These are phyloP conservation scores for Ogataea ganodermae DNA, from an alignment of 805 yeast species.

Conservation along the genomic window DNA sequence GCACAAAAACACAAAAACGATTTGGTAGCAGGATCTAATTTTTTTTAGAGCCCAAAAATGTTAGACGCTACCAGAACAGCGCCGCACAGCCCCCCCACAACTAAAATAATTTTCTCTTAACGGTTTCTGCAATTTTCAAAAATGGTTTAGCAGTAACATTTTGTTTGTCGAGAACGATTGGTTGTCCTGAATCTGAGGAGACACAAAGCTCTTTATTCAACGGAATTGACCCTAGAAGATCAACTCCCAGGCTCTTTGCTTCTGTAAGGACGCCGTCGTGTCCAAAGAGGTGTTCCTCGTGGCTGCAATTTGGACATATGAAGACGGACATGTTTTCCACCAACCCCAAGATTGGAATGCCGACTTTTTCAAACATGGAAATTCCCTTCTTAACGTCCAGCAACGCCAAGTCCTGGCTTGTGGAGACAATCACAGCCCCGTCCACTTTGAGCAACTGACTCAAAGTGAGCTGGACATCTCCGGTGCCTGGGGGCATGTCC, in stretches of 20 bases:
- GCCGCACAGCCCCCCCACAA: constrained; percentile 8
- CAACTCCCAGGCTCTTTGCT: constrained; percentile 48
- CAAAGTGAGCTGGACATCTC: constrained; percentile 82
- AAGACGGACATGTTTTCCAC: constrained; percentile 84
- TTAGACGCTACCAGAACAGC: constrained; percentile 2
- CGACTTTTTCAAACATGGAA: constrained; percentile 71
- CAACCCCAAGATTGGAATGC: constrained; percentile 70
- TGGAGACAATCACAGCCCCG: constrained; percentile 81
- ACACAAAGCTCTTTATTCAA: constrained; percentile 59
- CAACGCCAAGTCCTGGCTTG: constrained; percentile 84
- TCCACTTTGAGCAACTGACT: constrained; percentile 74
- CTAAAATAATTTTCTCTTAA: constrained; percentile 8
- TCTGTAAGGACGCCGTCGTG: constrained; percentile 55
- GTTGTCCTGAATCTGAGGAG: constrained; percentile 66
- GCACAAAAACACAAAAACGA: constrained; percentile 1
- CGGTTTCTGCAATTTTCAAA: constrained; percentile 6
- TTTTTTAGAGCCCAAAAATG: not conserved
- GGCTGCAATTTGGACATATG: constrained; percentile 73
- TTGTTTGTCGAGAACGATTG: constrained; percentile 50
- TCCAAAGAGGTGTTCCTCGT: constrained; percentile 76
- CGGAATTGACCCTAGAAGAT: constrained; percentile 68
- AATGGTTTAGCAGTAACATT: constrained; percentile 33
- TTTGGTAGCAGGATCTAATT: not conserved
- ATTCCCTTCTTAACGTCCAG: constrained; percentile 81
- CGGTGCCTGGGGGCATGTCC: constrained; percentile 93